Conservation (phyloP, 2,329 filamentous ascomycete species). For the Colletotrichum sp. region DNA sequence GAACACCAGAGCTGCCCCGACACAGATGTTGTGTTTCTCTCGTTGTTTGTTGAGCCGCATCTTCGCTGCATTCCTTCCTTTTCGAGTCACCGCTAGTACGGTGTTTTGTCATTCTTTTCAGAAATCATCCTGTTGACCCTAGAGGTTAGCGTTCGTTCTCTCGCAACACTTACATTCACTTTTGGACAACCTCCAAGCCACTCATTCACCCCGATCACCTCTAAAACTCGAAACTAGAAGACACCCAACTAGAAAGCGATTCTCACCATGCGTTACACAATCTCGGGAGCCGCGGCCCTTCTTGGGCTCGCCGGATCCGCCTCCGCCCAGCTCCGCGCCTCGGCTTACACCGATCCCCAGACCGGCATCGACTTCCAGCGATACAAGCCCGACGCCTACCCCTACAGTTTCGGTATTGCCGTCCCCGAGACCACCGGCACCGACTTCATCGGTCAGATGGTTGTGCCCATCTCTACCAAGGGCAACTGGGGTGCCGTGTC, state of each 20-base stretch:
- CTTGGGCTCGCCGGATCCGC: slow-evolving; percentile 27
- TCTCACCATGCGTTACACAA: slow-evolving; percentile 18
- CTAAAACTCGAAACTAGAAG: background rate
- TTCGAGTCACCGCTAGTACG: slow-evolving; percentile 13
- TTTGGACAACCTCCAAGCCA: background rate
- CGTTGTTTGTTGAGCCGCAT: background rate
- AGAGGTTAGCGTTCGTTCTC: slow-evolving; percentile 14
- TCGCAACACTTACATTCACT: background rate
- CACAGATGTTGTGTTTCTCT: background rate
- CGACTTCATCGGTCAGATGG: slow-evolving; percentile 62
- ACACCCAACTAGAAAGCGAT: background rate
- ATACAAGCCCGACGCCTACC: slow-evolving; percentile 24
- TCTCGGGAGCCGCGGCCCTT: slow-evolving; percentile 16
- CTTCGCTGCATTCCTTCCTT: slow-evolving; percentile 10
- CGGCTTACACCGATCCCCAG: slow-evolving; percentile 43
- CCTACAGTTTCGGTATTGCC: slow-evolving; percentile 55
- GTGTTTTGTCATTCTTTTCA: slow-evolving; percentile 15
- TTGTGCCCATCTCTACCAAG: slow-evolving; percentile 34
- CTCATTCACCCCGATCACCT: background rate
- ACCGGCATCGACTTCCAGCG: slow-evolving; percentile 43
- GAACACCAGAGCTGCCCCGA: background rate
- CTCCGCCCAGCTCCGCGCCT: slow-evolving; percentile 25
- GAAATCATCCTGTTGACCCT: background rate
- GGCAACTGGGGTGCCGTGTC: slow-evolving; percentile 56
- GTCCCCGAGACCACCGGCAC: slow-evolving; percentile 51